These are phyloP conservation scores for Mortierella claussenii DNA, from an alignment of 192 early-diverging fungal genomes.

Conservation along the genomic window DNA sequence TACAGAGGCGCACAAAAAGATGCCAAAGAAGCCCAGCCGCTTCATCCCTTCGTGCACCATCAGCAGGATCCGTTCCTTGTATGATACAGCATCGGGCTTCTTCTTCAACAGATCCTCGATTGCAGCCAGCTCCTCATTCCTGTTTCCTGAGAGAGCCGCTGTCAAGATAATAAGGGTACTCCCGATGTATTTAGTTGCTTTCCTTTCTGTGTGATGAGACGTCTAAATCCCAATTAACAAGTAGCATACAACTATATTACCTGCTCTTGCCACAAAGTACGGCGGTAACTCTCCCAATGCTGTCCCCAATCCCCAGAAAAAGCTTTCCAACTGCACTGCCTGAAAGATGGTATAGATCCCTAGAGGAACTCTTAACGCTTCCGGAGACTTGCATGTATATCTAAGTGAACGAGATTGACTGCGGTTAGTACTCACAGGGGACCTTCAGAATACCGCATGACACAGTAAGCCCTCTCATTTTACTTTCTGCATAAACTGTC, in stretches of 20 bases:
- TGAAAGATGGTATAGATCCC: slow-evolving; percentile 72
- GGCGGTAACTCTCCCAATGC: slow-evolving; percentile 95
- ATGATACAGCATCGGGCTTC: slow-evolving; percentile 59
- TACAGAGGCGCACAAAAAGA: slow-evolving; percentile 91
- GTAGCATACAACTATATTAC: too few species aligned
- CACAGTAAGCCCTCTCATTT: too few species aligned
- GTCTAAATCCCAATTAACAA: too few species aligned
- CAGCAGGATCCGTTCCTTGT: slow-evolving; percentile 76
- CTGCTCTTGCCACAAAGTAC: slow-evolving; percentile 88
- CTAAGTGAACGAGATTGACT: slow-evolving; percentile 9
- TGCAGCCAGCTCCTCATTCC: slow-evolving; percentile 57
- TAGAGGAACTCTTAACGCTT: slow-evolving; percentile 31
- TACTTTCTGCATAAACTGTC: too few species aligned
- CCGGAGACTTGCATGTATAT: slow-evolving; percentile 45
- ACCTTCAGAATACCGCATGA: too few species aligned
- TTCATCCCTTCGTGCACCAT: slow-evolving; percentile 77
- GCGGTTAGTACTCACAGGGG: not conserved
- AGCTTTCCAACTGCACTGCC: slow-evolving; percentile 81
- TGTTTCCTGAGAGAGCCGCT: slow-evolving; percentile 66
- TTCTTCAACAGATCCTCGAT: slow-evolving; percentile 61
- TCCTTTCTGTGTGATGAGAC: too few species aligned
- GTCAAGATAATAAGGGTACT: too few species aligned
- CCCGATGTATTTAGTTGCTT: too few species aligned
- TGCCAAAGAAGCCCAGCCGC: slow-evolving; percentile 88
- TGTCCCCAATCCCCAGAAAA: slow-evolving; percentile 95